Conservation (phyloP, 768 basidiomycete genomes). For the Cystobasidium onofrii region DNA sequence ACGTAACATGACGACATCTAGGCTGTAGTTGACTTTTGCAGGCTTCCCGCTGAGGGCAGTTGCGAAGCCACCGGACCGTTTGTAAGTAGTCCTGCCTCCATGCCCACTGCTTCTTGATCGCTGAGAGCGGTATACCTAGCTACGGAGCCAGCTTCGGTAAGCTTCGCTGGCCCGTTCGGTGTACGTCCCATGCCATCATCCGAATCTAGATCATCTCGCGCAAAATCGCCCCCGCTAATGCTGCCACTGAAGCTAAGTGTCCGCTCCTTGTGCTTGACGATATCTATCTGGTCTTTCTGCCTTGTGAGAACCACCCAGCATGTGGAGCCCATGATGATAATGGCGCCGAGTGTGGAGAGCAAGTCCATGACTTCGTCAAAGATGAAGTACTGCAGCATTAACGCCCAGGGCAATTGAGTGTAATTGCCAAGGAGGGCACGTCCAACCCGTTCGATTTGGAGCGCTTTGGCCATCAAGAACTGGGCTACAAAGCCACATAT, state of each 20-base stretch:
- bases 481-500: constrained; percentile 22
- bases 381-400: constrained; percentile 58
- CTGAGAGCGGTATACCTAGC: neutral
- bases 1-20: neutral
- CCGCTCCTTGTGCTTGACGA: neutral
- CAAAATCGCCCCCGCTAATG: neutral
- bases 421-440: constrained; percentile 4
- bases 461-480: constrained; percentile 24
- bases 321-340: constrained; percentile 59
- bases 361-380: constrained; percentile 57
- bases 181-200: neutral
- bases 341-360: constrained; percentile 57
- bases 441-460: constrained; percentile 27
- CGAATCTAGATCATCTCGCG: neutral
- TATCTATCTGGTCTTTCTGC: neutral
- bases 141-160: neutral
- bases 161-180: neutral
- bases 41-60: neutral
- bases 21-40: neutral
- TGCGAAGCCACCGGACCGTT: neutral
- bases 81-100: neutral
- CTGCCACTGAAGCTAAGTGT: neutral
- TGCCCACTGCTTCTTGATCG: neutral
- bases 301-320: constrained; percentile 56
- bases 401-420: constrained; percentile 61